These are phyloP conservation scores for Citrus medica DNA, from an alignment of 345 rosid genomes.

Conservation along the genomic window DNA sequence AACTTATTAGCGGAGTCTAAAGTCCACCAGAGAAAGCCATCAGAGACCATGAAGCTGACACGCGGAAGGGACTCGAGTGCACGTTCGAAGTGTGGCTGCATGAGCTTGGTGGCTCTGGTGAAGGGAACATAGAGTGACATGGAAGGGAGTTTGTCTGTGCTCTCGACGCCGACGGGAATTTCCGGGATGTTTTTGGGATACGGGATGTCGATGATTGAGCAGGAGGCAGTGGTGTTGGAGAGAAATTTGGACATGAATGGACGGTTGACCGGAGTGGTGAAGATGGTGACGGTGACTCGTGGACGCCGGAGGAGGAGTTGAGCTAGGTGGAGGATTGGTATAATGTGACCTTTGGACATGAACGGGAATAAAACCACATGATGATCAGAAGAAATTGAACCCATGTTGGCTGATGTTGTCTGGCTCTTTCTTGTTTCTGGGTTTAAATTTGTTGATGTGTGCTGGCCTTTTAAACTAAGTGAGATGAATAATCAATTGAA, in stretches of 20 bases:
- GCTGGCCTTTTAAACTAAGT: too few species aligned
- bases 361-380: constrained; percentile 68
- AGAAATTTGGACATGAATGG: constrained; percentile 49
- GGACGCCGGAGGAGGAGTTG: constrained; percentile 55
- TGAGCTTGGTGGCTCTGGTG: constrained; percentile 48
- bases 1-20: constrained; percentile 62
- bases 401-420: background rate
- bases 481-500: too few species aligned
- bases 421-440: background rate
- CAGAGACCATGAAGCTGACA: constrained; percentile 59
- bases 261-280: constrained; percentile 65
- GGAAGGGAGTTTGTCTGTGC: constrained; percentile 69
- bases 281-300: constrained; percentile 40
- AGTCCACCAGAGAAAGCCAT: constrained; percentile 83
- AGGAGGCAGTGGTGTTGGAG: constrained; percentile 21
- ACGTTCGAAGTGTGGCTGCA: constrained; percentile 55
- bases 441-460: background rate
- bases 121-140: constrained; percentile 48
- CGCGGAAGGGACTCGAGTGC: constrained; percentile 34
- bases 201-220: constrained; percentile 41
- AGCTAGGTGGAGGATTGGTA: constrained; percentile 65
- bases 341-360: constrained; percentile 85
- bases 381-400: background rate
- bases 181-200: constrained; percentile 46
- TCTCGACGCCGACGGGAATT: constrained; percentile 52